phyloP scores from a whole-genome alignment of 1,284 basidiomycete species.

The Fomes fomentarius region DNA sequence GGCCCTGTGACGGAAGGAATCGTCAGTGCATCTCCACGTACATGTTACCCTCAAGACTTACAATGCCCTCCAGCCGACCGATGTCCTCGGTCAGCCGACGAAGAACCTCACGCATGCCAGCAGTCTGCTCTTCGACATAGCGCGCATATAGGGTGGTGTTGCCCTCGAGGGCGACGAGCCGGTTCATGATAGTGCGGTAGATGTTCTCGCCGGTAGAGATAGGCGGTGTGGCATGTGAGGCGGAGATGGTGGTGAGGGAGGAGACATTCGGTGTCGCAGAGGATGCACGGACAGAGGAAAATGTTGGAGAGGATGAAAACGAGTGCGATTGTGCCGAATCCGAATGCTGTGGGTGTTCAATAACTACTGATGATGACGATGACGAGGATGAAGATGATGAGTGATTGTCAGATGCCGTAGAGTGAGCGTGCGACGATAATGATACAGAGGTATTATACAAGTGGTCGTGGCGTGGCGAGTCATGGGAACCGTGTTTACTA shows the following conservation, averaged over 20 bases:
- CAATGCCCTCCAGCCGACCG: slow-evolving; percentile 74
- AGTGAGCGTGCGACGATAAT: slow-evolving; percentile 18
- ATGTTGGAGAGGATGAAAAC: slow-evolving; percentile 10
- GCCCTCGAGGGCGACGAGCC: slow-evolving; percentile 82
- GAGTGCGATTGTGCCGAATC: slow-evolving; percentile 12
- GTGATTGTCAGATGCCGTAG: slow-evolving; percentile 18
- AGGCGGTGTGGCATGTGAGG: slow-evolving; percentile 22
- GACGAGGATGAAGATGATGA: slow-evolving; percentile 10
- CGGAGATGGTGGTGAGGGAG: slow-evolving; percentile 10
- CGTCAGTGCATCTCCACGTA: not conserved
- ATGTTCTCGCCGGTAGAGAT: slow-evolving; percentile 80
- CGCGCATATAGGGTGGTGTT: slow-evolving; percentile 87
- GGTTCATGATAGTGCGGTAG: slow-evolving; percentile 95
- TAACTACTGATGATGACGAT: slow-evolving; percentile 11
- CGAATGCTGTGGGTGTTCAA: slow-evolving; percentile 1
- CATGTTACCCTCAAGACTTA: slow-evolving; percentile 43
- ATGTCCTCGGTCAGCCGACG: slow-evolving; percentile 83
- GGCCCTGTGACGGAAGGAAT: slow-evolving; percentile 46
- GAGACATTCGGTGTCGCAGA: slow-evolving; percentile 14
- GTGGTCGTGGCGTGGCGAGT: slow-evolving; percentile 17
- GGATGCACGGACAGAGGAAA: slow-evolving; percentile 3
- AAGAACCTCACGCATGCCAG: slow-evolving; percentile 77
- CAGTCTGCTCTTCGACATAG: slow-evolving; percentile 92
- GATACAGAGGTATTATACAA: slow-evolving; percentile 22
- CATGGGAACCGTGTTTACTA: slow-evolving; percentile 1